Evolutionary conservation across 2,329 filamentous ascomycete species (phyloP), one percentile per base, ranked within the genome.

Genomic region (Xenosphaeropsis pyriputrescens): DNA sequence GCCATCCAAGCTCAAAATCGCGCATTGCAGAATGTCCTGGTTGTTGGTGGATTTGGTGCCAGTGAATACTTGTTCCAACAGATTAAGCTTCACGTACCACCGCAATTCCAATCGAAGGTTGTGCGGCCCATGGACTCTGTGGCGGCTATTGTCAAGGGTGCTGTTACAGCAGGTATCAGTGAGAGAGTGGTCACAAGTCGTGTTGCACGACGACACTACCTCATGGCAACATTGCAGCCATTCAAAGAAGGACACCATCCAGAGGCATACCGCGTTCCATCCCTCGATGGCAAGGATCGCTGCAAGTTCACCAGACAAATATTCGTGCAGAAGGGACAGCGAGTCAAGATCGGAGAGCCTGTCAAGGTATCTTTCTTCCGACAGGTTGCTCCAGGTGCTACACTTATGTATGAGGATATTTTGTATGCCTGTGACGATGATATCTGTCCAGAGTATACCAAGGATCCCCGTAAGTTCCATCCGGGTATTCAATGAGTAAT

Each of bases 1-100:
- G 91, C 91, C 48, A 96, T 98, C 50, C 91, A 96, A 64, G 89
- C 89, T 5, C 91, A 96, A 62, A 96, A 95, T 68, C 72, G 88
- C 48, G 75, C 82, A 29, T 66, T 98, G 40, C 89, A 96, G 69
- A 96, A 95, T 57, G 91, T 98, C 38, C 68, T 98, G 43, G 88
- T 98, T 6, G 91, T 98, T 8, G 91, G 91, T 69, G 91, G 91
- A 49, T 98, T 98, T 57, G 91, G 91, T 64, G 91, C 89, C 19
- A 96, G 89, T 6, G 91, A 98, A 62, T 96, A 96, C 57, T 79
- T 98, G 42, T 98, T 96, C 75, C 89, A 96, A 62, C 91, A 98
- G 62, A 96, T 98, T 68, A 95, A 94, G 63, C 78, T 96, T 34
- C 91, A 96, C 57, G 91, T 98, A 2, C 91, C 91, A 29, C 91